phyloP scores from a whole-genome alignment of 1,284 basidiomycete genomes.

The Coniferiporia sulphurascens region DNA sequence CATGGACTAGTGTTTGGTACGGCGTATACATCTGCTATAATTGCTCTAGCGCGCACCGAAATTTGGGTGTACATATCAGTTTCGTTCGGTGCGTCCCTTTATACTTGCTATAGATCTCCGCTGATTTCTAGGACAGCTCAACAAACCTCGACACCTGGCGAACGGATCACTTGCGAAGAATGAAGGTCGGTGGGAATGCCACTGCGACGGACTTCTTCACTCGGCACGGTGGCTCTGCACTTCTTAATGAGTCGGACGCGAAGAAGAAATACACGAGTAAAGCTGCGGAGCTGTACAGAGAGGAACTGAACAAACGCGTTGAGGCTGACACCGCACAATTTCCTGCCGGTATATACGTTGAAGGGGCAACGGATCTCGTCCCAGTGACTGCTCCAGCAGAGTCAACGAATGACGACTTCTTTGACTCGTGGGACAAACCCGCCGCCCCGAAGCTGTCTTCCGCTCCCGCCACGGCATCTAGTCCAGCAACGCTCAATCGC shows the following conservation, averaged over 20 bases:
- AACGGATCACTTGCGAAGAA: conserved; percentile 83
- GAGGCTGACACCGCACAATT: conserved; percentile 65
- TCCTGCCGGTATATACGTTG: conserved; percentile 72
- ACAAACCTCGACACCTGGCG: conserved; percentile 98
- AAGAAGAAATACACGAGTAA: conserved; percentile 89
- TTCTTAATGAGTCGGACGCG: conserved; percentile 73
- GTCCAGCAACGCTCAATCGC: conserved; percentile 56
- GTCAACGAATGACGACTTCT: conserved; percentile 85
- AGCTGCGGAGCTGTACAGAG: conserved; percentile 86
- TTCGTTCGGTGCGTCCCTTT: conserved; percentile 85
- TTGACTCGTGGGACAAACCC: conserved; percentile 93
- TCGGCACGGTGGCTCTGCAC: conserved; percentile 73
- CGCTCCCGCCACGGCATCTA: conserved; percentile 44
- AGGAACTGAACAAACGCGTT: conserved; percentile 83
- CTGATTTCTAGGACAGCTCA: conserved; percentile 28
- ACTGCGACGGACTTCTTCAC: conserved; percentile 89
- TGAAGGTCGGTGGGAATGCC: conserved; percentile 95
- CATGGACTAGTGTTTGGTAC: conserved; percentile 96
- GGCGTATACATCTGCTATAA: conserved; percentile 98
- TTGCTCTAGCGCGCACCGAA: conserved; percentile 93
- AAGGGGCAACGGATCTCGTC: conserved; percentile 58
- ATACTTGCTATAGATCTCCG: conserved; percentile 10
- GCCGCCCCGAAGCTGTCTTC: conserved; percentile 48
- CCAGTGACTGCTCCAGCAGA: conserved; percentile 33
- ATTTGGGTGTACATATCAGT: conserved; percentile 97